phyloP scores from a whole-genome alignment of 2,329 filamentous ascomycete genomes.

The Fusarium sp. region DNA sequence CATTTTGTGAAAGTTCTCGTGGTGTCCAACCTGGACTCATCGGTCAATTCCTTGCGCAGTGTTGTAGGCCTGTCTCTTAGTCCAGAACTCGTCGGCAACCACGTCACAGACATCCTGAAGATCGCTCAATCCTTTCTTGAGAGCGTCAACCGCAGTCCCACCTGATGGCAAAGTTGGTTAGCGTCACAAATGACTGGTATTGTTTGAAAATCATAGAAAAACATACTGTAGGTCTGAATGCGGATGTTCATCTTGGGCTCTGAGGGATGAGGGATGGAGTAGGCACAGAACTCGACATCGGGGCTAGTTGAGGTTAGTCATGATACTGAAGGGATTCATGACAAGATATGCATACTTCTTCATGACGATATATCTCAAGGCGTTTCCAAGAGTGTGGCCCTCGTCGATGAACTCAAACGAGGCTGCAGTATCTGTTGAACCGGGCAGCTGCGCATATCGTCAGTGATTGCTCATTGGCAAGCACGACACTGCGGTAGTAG shows the following conservation, averaged over 20 bases:
- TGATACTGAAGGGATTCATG: not conserved
- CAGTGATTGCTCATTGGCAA: conserved; percentile 4
- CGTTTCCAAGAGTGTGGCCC: conserved; percentile 96
- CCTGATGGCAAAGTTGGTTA: conserved; percentile 65
- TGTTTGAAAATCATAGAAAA: conserved; percentile 25
- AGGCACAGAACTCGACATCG: conserved; percentile 97
- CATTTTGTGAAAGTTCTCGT: conserved; percentile 22
- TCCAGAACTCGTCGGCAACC: conserved; percentile 89
- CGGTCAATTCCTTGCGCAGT: conserved; percentile 53
- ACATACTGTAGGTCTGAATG: conserved; percentile 95
- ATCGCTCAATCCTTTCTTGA: conserved; percentile 92
- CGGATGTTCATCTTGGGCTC: conserved; percentile 97
- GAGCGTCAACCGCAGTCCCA: conserved; percentile 84
- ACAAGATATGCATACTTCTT: conserved; percentile 82
- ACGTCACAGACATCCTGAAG: conserved; percentile 94
- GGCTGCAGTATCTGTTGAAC: conserved; percentile 88
- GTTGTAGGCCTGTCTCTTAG: conserved; percentile 63
- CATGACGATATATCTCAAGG: conserved; percentile 95
- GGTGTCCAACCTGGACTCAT: conserved; percentile 37
- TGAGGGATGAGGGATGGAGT: conserved; percentile 96
- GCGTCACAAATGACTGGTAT: not conserved
- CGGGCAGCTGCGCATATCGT: conserved; percentile 76
- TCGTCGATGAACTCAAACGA: conserved; percentile 96
- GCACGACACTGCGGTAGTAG: not conserved
- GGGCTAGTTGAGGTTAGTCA: conserved; percentile 72